Evolutionary conservation across 1,284 basidiomycete species (phyloP).

Genomic region (Chalciporus sp.): DNA sequence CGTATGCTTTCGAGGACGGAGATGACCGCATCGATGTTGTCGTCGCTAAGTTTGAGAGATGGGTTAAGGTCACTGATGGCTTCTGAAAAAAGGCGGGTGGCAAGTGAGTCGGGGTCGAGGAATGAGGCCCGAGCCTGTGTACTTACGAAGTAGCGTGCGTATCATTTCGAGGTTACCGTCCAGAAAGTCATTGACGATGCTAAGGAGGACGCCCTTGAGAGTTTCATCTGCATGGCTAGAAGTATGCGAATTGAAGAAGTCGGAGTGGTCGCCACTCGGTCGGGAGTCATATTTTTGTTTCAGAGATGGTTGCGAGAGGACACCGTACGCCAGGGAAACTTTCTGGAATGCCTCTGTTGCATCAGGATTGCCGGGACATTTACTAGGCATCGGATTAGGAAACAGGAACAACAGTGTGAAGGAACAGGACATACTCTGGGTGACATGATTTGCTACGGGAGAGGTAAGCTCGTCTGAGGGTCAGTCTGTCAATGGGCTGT

Average conservation of each 20-base stretch:
- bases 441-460: conserved; percentile 76
- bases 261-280: conserved; percentile 46
- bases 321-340: conserved; percentile 80
- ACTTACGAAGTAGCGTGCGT: conserved; percentile 69
- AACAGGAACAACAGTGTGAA: not conserved
- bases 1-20: conserved; percentile 63
- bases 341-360: conserved; percentile 86
- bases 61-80: conserved; percentile 76
- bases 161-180: conserved; percentile 85
- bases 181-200: conserved; percentile 79
- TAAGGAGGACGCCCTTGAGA: conserved; percentile 70
- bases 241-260: conserved; percentile 55
- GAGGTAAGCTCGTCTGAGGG: conserved; percentile 77
- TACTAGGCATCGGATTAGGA: conserved; percentile 46
- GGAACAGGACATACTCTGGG: conserved; percentile 66
- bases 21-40: conserved; percentile 68
- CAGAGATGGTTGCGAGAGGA: conserved; percentile 73
- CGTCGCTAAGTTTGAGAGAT: conserved; percentile 68
- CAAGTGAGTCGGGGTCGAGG: not conserved
- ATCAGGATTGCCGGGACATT: conserved; percentile 75
- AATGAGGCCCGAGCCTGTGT: not conserved
- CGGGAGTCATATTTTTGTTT: conserved; percentile 71
- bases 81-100: conserved; percentile 42
- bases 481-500: conserved; percentile 58
- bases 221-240: conserved; percentile 71